Evolutionary conservation across 2,329 filamentous ascomycete genomes (phyloP), one percentile per base, ranked within the genome.

Genomic region (Xylaria polymorpha): DNA sequence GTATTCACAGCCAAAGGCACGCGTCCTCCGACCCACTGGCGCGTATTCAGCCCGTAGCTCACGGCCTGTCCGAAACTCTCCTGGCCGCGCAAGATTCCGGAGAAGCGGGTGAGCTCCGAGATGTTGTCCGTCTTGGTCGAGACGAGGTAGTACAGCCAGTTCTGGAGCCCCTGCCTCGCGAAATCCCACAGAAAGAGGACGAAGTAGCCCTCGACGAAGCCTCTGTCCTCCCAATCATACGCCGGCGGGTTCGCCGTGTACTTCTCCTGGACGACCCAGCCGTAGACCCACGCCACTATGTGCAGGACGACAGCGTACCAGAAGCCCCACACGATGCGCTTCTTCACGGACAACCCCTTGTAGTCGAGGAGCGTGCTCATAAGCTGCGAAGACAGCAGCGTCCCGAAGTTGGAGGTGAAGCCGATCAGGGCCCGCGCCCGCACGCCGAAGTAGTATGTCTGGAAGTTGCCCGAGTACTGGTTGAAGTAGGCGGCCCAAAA

Each of bases 391-490:
- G 84, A 83, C 0, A 87, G 85, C 1, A 93, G 84, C 0, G 91
- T 90, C 4, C 91, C 84, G 15, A 93, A 86, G 5, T 90, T 91
- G 0, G 88, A 89, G 2, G 93, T 77, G 74, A 94, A 91, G 0
- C 91, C 92, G 0, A 89, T 91, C 1, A 94, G 81, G 0, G 92
- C 91, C 18, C 92, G 84, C 0, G 90, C 84, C 0, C 92, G 85
- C 1, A 94, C 91, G 1, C 85, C 86, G 75, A 94, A 93, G 88
- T 90, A 94, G 22, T 91, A 86, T 0, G 83, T 81, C 63, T 85
- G 81, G 70, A 86, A 87, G 72, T 86, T 85, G 58, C 83, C 81
- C 37, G 66, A 78, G 66, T 82, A 81, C 72, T 46, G 84, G 83
- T 48, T 91, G 80, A 78, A 78, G 58, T 77, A 53, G 67, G 90